phyloP scores from a whole-genome alignment of 192 early-diverging fungal genomes.

The Coemansia sp. region DNA sequence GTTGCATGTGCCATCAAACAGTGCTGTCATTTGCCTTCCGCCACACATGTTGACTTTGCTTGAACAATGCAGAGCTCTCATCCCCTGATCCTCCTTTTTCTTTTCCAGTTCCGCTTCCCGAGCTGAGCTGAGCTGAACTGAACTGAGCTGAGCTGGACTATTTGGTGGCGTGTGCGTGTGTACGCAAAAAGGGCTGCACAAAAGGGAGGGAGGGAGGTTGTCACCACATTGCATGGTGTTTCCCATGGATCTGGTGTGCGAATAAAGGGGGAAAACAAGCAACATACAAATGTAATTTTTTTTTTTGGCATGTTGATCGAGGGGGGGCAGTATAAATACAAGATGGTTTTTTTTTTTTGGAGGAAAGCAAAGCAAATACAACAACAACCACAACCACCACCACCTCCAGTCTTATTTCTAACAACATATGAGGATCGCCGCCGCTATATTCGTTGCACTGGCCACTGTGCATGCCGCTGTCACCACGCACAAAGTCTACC shows the following conservation, averaged over 20 bases:
- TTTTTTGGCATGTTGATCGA: too few species aligned
- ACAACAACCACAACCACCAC: too few species aligned
- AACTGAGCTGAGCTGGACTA: not conserved
- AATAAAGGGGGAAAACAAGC: not conserved
- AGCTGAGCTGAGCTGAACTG: not conserved
- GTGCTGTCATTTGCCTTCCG: not conserved
- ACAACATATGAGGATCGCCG: slow-evolving; percentile 16
- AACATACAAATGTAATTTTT: not conserved
- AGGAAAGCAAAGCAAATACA: too few species aligned
- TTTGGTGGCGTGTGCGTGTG: slow-evolving; percentile 1
- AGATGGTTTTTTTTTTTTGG: too few species aligned
- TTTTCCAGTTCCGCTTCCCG: too few species aligned
- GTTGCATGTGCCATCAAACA: not conserved
- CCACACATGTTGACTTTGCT: not conserved
- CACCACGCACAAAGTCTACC: not conserved
- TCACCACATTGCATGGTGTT: not conserved
- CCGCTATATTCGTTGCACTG: not conserved
- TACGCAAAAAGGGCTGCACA: not conserved
- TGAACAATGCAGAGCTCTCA: not conserved
- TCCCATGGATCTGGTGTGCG: too few species aligned
- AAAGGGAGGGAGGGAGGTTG: not conserved
- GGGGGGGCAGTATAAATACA: too few species aligned
- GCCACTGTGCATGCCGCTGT: not conserved
- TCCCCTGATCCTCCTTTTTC: too few species aligned
- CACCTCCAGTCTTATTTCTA: too few species aligned